Evolutionary conservation across 441 rosid genomes (phyloP), one percentile per base, ranked within the genome.

Genomic region (Eruca vesicaria): DNA sequence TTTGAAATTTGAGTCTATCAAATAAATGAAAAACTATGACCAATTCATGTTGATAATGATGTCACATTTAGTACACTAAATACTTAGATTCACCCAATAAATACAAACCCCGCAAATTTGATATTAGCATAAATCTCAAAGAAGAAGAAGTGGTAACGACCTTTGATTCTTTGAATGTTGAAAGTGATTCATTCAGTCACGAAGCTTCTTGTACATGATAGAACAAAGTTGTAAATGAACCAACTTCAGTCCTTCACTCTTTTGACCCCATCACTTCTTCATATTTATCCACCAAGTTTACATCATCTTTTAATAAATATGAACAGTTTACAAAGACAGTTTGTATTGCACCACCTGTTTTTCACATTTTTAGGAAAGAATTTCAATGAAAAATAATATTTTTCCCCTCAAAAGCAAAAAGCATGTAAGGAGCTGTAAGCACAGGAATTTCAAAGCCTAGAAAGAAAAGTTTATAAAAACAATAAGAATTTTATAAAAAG

Each of bases 381-480:
- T 15, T 55, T 55, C 9, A 65, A 20, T 18, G 52, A 77, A 77
- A 74, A 53, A 19, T n/a, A 52, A 29, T 52, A 21, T 77, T 59
- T 71, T 58, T 43, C 5, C 19, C 33, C 36, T 0, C 64, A 21
- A 72, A 72, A 72, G 74, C 74, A 78, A 67, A 72, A 78, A 62
- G 74, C 66, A 67, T 67, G 78, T 52, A 61, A 62, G 52, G 52
- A 62, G 81, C 81, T 78, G 81, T 72, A 73, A 72, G 9, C 81
- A 78, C 78, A 68, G 1, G 78, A 62, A 78, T 72, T 52, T 61
- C 41, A 78, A 72, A 70, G 68, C 68, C 68, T 77, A 56, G 41
- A 31, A 32, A 56, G 3, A 15, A 38, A n/a, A 53, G 58, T 43
- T 43, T 43, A 26, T 53, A 1, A 63, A 60, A 53, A 53, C 14